Evolutionary conservation across 441 rosid genomes (phyloP).

Genomic region (Jatropha podagrica): DNA sequence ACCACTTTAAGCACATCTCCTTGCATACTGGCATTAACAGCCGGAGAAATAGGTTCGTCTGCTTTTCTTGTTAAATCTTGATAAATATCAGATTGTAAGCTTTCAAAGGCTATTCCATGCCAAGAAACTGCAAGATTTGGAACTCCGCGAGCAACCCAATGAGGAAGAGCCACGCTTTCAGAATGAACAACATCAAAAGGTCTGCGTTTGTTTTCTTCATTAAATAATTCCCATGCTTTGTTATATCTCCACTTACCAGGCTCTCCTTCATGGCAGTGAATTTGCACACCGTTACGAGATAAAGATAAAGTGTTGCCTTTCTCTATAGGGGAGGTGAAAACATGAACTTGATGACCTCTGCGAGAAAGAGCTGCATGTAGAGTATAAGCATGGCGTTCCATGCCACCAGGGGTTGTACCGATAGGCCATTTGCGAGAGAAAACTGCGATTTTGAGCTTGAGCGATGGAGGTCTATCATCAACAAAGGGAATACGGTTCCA

Average conservation of each 20-base stretch:
- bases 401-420: constrained; percentile 74
- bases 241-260: constrained; percentile 70
- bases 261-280: constrained; percentile 79
- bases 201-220: constrained; percentile 49
- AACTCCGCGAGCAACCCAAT: constrained; percentile 62
- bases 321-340: constrained; percentile 76
- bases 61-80: constrained; percentile 74
- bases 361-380: constrained; percentile 72
- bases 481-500: constrained; percentile 74
- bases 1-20: constrained; percentile 73
- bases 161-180: constrained; percentile 89
- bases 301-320: background rate
- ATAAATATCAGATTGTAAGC: constrained; percentile 72
- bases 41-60: constrained; percentile 54
- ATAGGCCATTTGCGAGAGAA: constrained; percentile 94
- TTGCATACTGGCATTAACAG: constrained; percentile 47
- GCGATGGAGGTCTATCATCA: constrained; percentile 20
- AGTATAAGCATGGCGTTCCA: constrained; percentile 93
- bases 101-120: constrained; percentile 93
- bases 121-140: constrained; percentile 79
- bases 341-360: constrained; percentile 76
- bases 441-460: constrained; percentile 64
- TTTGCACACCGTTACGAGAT: constrained; percentile 26
- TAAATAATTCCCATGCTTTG: constrained; percentile 80
- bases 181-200: constrained; percentile 81